phyloP scores from a whole-genome alignment of 2,329 filamentous ascomycete genomes.

The Didymella arachidicola region DNA sequence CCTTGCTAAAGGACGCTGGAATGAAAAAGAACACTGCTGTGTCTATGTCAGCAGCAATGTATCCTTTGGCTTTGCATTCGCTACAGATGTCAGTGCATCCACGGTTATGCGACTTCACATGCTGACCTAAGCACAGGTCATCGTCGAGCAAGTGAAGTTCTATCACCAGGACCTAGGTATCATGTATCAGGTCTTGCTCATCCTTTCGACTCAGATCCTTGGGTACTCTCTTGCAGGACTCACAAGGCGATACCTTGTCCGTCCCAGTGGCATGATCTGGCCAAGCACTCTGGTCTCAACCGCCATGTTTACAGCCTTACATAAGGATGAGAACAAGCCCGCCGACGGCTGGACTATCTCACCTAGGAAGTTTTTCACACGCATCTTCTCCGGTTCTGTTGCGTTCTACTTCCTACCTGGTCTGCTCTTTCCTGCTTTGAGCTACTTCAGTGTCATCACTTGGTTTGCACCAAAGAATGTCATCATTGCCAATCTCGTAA shows the following conservation, averaged over 20 bases:
- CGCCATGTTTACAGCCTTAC: conserved; percentile 86
- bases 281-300: conserved; percentile 87
- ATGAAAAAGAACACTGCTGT: conserved; percentile 87
- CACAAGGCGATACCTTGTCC: conserved; percentile 80
- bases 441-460: conserved; percentile 87
- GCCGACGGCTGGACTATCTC: conserved; percentile 85
- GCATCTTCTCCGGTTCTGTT: conserved; percentile 74
- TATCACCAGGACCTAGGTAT: conserved; percentile 83
- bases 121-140: conserved; percentile 61
- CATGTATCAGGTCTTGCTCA: conserved; percentile 80
- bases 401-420: conserved; percentile 86
- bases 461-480: conserved; percentile 89
- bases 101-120: background rate
- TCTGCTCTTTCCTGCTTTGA: conserved; percentile 81
- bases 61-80: conserved; percentile 88
- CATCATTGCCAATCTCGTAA: conserved; percentile 78
- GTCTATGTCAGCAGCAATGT: conserved; percentile 91
- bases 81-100: conserved; percentile 69
- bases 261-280: conserved; percentile 91
- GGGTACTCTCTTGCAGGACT: conserved; percentile 88
- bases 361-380: conserved; percentile 83
- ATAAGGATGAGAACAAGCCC: conserved; percentile 82
- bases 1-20: conserved; percentile 83
- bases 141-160: conserved; percentile 88
- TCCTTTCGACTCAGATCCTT: conserved; percentile 83